Percentiles rank a stretch among this genome's conserved stretches.
Conservation (phyloP, 495 filamentous ascomycete genomes). For the Penicillium waksmanii region DNA sequence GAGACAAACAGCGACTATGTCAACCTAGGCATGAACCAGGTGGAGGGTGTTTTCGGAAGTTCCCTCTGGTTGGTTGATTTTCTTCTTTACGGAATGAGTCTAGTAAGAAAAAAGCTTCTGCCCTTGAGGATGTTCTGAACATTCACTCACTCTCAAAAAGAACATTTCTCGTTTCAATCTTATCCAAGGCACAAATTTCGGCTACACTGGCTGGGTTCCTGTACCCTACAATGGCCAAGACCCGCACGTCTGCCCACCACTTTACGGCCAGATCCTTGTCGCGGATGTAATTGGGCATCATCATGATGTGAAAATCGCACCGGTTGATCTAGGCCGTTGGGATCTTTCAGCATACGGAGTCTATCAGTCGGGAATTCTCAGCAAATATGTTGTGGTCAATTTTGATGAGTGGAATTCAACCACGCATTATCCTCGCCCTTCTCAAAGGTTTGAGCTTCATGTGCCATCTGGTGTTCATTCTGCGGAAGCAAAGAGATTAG, state of each 20-base stretch:
- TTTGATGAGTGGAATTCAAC: constrained; percentile 25
- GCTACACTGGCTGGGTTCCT: constrained; percentile 21
- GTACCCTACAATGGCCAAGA: constrained; percentile 13
- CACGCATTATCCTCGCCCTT: constrained; percentile 18
- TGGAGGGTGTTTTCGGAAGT: constrained; percentile 26
- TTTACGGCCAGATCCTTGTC: constrained; percentile 21
- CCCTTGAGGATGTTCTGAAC: neutral
- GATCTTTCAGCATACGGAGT: constrained; percentile 20
- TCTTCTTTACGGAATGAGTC: constrained; percentile 21
- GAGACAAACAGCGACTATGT: constrained; percentile 27
- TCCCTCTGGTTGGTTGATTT: constrained; percentile 23
- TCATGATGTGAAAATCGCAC: constrained; percentile 12
- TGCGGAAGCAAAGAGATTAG: constrained; percentile 15
- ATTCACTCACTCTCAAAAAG: neutral
- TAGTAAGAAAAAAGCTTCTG: constrained; percentile 9
- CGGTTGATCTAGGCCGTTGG: constrained; percentile 12
- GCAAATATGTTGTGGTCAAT: constrained; percentile 22
- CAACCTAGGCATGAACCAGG: constrained; percentile 20
- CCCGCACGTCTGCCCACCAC: constrained; percentile 15
- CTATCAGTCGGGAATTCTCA: constrained; percentile 17
- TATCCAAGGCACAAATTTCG: constrained; percentile 27
- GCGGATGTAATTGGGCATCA: constrained; percentile 22
- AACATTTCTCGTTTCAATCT: constrained; percentile 24
- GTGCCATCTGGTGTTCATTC: constrained; percentile 5
- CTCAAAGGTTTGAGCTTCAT: constrained; percentile 7